Percentiles rank a stretch among this genome's conserved stretches.
These are phyloP conservation scores for Venturiaceae sp. DNA, from an alignment of 2,329 filamentous ascomycete genomes.

Conservation along the genomic window DNA sequence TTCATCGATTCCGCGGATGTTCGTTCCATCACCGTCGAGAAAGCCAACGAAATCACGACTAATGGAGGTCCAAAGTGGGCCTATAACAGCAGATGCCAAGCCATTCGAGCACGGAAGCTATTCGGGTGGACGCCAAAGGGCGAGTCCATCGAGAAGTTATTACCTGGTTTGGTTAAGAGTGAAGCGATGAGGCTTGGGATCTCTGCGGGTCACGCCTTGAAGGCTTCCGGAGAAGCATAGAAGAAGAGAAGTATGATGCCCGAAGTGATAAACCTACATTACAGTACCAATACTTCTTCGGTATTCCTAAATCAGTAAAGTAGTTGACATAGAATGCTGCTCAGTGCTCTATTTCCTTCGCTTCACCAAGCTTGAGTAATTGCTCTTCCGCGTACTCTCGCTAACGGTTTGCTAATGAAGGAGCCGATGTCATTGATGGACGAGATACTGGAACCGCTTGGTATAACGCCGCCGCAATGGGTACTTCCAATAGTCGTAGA, in stretches of 20 bases:
- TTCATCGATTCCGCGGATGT: slow-evolving; percentile 7
- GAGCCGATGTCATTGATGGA: too few species aligned
- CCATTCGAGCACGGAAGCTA: slow-evolving; percentile 26
- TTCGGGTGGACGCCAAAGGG: slow-evolving; percentile 25
- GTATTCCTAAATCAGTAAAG: background rate
- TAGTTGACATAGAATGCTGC: background rate
- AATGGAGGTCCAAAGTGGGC: slow-evolving; percentile 12
- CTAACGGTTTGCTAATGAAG: too few species aligned
- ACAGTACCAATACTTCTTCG: background rate
- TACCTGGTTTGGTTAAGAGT: background rate
- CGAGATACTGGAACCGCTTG: too few species aligned
- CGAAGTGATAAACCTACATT: background rate
- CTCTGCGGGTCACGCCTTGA: slow-evolving; percentile 2
- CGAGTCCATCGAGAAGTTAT: background rate
- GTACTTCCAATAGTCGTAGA: too few species aligned
- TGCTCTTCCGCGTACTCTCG: too few species aligned
- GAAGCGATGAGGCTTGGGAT: slow-evolving; percentile 8
- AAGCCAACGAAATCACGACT: slow-evolving; percentile 6
- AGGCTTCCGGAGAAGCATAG: slow-evolving; percentile 3
- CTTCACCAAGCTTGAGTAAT: too few species aligned
- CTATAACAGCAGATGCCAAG: slow-evolving; percentile 25
- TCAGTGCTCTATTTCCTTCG: background rate
- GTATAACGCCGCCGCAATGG: too few species aligned
- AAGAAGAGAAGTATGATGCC: background rate
- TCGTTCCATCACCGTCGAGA: slow-evolving; percentile 1